These are phyloP conservation scores for Mollisiaceae sp. DNA, from an alignment of 2,329 filamentous ascomycete species.

Conservation along the genomic window DNA sequence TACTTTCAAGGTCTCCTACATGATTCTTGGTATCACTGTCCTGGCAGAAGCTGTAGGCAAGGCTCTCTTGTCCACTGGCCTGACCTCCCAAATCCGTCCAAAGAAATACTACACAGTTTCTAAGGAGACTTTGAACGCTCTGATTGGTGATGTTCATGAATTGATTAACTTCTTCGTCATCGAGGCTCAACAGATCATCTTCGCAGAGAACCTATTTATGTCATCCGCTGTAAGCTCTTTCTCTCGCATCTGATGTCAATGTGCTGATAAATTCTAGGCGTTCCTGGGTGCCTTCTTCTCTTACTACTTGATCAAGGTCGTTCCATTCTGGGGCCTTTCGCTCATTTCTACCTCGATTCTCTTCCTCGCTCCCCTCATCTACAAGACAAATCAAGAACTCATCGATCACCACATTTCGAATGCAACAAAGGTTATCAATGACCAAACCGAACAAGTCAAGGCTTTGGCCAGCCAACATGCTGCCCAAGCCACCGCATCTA, in stretches of 20 bases:
- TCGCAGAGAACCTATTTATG: slow-evolving; percentile 67
- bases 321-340: slow-evolving; percentile 72
- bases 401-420: slow-evolving; percentile 68
- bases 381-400: slow-evolving; percentile 71
- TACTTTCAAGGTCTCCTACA: slow-evolving; percentile 68
- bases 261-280: slow-evolving; percentile 50
- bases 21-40: slow-evolving; percentile 64
- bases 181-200: slow-evolving; percentile 70
- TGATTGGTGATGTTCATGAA: slow-evolving; percentile 69
- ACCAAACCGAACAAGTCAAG: slow-evolving; percentile 68
- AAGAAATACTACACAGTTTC: slow-evolving; percentile 71
- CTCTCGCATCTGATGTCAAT: neutral
- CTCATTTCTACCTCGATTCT: slow-evolving; percentile 62
- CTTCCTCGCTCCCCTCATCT: slow-evolving; percentile 68
- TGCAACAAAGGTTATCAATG: slow-evolving; percentile 61
- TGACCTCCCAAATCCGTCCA: slow-evolving; percentile 69
- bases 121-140: slow-evolving; percentile 62
- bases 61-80: slow-evolving; percentile 62
- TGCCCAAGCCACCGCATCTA: slow-evolving; percentile 63
- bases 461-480: slow-evolving; percentile 68
- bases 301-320: slow-evolving; percentile 71
- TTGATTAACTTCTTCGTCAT: slow-evolving; percentile 75
- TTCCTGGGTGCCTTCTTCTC: slow-evolving; percentile 66
- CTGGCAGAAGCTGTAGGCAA: slow-evolving; percentile 66
- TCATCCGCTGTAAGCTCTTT: slow-evolving; percentile 60